phyloP scores from a whole-genome alignment of 2,329 filamentous ascomycete genomes.

The Claviceps sp. region DNA sequence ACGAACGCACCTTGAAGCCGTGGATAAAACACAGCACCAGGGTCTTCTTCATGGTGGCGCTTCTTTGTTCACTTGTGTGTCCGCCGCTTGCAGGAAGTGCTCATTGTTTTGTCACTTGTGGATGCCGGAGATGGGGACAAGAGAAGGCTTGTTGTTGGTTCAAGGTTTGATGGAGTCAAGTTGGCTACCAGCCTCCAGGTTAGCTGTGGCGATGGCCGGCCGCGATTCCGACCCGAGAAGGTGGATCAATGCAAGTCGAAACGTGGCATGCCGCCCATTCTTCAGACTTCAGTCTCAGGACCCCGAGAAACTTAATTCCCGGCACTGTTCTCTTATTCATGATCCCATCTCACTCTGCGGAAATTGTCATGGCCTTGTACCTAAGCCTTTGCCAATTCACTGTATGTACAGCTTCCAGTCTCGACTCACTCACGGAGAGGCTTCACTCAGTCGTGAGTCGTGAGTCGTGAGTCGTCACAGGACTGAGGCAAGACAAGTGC shows the following conservation, averaged over 20 bases:
- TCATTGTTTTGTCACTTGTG: background rate
- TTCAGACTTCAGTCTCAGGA: background rate
- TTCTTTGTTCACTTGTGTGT: background rate
- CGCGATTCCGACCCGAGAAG: background rate
- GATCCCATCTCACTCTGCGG: too few species aligned
- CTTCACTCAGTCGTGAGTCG: too few species aligned
- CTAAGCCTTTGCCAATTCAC: too few species aligned
- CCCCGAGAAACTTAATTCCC: too few species aligned
- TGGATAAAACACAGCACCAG: constrained; percentile 74
- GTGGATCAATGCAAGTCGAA: background rate
- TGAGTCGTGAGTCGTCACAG: background rate
- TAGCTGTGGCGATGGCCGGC: background rate
- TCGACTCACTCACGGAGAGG: too few species aligned
- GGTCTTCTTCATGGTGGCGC: constrained; percentile 49
- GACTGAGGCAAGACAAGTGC: too few species aligned
- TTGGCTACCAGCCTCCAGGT: background rate
- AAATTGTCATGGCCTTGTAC: too few species aligned
- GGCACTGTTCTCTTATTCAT: too few species aligned
- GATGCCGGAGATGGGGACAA: background rate
- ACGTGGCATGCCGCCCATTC: background rate
- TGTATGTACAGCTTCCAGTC: too few species aligned
- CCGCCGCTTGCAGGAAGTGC: background rate
- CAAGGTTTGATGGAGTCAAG: background rate
- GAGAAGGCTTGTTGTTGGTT: background rate
- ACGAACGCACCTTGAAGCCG: constrained; percentile 57